Base-by-base conservation (phyloP, 2,329 filamentous ascomycete genomes). In the Fusarium longipes region DNA sequence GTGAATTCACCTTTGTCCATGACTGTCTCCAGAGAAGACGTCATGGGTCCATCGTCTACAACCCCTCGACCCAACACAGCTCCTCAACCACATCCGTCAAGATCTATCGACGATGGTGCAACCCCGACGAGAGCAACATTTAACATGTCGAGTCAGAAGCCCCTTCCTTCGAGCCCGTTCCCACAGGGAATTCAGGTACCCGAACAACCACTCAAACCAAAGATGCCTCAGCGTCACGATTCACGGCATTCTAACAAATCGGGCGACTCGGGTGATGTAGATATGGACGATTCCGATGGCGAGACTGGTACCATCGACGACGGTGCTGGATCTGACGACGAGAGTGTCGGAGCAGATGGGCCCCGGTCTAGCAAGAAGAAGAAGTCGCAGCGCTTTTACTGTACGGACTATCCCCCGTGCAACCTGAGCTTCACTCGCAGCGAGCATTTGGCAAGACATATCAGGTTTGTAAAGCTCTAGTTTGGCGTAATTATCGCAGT, bases 351-450 rank as follows among this genome's bases (percentile, higher is more conserved):
- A 57, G 87, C 84, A 12, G 89, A 91, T 74, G 82, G 88, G 39
- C 82, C 84, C n/a, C 87, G 90, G 65, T 91, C 92, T 10, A 89
- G 86, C 51, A 97, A 96, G 81, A 98, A 97, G 86, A 97, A 97
- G 82, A 97, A 97, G 79, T 93, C 93, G 1, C 93, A 97, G 77
- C 89, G 93, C 43, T 99, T 99, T 79, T 97, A 95, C 79, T 99
- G 96, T 80, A 96, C 91, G 6, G 93, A 97, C 30, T 98, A 93
- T 72, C 95, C 95, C 25, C 94, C 94, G 6, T 99, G 96, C 79
- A 94, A 91, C 74, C 79, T 99, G 58, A 97, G 93, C 78, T 99
- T 99, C 76, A 98, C 96, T 0, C 85, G 96, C 65, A 98, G 95
- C 75, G 96, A 99, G 77, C 96, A 99, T 82, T 80, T 99, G 63